phyloP scores from a whole-genome alignment of 163 green algal species.

The Trebouxia gelatinosa region DNA sequence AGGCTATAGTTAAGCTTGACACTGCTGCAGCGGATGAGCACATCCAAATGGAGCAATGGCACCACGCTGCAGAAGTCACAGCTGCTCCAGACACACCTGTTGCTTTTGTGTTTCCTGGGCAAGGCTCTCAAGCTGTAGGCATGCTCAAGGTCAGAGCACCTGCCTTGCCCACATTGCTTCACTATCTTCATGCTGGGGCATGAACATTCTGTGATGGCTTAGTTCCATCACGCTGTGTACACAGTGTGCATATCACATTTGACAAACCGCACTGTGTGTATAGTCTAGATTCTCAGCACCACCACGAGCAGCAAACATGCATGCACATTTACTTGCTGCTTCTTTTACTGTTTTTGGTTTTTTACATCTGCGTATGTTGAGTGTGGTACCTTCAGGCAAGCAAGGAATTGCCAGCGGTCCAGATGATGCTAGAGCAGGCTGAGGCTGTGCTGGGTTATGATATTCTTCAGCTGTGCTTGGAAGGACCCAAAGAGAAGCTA shows the following conservation, averaged over 20 bases:
- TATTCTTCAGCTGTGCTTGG: slow-evolving; percentile 77
- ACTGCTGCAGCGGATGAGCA: too few species aligned
- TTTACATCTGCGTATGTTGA: neutral
- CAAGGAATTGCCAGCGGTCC: slow-evolving; percentile 72
- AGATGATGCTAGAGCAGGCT: slow-evolving; percentile 79
- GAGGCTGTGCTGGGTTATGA: slow-evolving; percentile 87
- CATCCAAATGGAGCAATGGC: too few species aligned
- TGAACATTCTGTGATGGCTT: too few species aligned
- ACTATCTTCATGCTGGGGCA: too few species aligned
- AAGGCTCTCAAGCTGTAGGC: slow-evolving; percentile 90
- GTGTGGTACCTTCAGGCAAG: slow-evolving; percentile 34
- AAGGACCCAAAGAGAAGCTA: slow-evolving; percentile 86
- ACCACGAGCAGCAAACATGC: too few species aligned
- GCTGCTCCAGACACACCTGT: slow-evolving; percentile 42
- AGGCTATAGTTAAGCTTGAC: too few species aligned
- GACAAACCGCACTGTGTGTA: too few species aligned
- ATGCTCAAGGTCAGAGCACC: slow-evolving; percentile 71
- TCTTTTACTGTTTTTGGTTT: neutral
- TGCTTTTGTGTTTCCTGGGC: slow-evolving; percentile 82
- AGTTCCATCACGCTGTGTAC: too few species aligned
- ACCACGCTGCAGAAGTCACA: neutral
- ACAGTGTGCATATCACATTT: too few species aligned
- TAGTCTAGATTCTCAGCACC: too few species aligned
- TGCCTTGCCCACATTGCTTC: too few species aligned
- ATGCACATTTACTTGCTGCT: neutral